phyloP scores from a whole-genome alignment of 805 yeast genomes.

The Sporopachydermia quercuum region DNA sequence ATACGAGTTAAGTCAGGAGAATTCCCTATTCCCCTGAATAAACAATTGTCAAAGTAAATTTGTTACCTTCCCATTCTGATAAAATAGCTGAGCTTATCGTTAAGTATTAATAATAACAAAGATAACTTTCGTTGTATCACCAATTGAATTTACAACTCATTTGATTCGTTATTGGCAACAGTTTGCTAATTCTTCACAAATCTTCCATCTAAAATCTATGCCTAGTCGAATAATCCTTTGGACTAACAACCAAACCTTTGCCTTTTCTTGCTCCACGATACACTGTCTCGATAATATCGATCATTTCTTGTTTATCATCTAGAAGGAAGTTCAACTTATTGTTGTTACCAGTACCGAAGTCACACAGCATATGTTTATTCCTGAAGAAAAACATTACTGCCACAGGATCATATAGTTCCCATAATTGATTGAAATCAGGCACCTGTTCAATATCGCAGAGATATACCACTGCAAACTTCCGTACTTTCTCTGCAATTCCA shows the following conservation, averaged over 20 bases:
- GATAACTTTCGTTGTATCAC: too few relatives aligned
- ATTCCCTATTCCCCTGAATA: too few relatives aligned
- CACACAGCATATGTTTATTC: slow-evolving; percentile 96
- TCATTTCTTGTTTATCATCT: slow-evolving; percentile 73
- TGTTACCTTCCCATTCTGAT: too few relatives aligned
- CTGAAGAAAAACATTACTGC: slow-evolving; percentile 88
- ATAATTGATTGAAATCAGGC: slow-evolving; percentile 82
- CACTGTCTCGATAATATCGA: slow-evolving; percentile 79
- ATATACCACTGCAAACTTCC: slow-evolving; percentile 78
- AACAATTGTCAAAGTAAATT: too few relatives aligned
- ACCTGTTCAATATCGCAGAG: slow-evolving; percentile 82
- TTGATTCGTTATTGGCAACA: too few relatives aligned
- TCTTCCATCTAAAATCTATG: slow-evolving; percentile 2
- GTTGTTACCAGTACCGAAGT: slow-evolving; percentile 95
- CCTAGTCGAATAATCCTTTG: slow-evolving; percentile 35
- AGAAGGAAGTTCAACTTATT: slow-evolving; percentile 78
- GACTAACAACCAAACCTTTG: slow-evolving; percentile 79
- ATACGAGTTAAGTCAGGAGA: too few relatives aligned
- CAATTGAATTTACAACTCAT: too few relatives aligned
- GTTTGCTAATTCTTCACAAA: too few relatives aligned
- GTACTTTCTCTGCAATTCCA: slow-evolving; percentile 66
- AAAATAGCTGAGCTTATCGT: too few relatives aligned
- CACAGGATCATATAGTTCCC: slow-evolving; percentile 80
- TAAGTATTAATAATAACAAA: too few relatives aligned
- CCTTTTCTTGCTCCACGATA: slow-evolving; percentile 89